phyloP scores from a whole-genome alignment of 2,329 filamentous ascomycete genomes.

The Penicillium concentricum region DNA sequence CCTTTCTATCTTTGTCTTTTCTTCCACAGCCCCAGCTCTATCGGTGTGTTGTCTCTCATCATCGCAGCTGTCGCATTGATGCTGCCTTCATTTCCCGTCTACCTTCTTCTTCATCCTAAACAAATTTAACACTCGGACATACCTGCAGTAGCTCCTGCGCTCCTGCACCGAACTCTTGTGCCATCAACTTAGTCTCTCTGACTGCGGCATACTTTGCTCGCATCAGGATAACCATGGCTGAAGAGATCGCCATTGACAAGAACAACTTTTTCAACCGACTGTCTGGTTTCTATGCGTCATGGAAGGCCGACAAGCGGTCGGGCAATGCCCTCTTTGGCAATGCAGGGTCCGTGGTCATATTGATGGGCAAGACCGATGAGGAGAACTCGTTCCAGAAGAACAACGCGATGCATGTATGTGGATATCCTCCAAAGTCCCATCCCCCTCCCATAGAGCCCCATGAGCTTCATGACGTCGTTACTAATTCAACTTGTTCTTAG shows the following conservation, averaged over 20 bases:
- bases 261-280: slow-evolving; percentile 91
- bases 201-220: slow-evolving; percentile 18
- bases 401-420: slow-evolving; percentile 86
- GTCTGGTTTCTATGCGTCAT: slow-evolving; percentile 79
- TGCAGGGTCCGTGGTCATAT: slow-evolving; percentile 78
- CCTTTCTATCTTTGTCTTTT: neutral
- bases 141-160: neutral
- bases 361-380: slow-evolving; percentile 95
- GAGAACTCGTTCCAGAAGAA: slow-evolving; percentile 87
- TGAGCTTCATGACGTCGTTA: neutral
- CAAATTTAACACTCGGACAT: neutral
- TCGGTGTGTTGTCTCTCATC: neutral
- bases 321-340: slow-evolving; percentile 83
- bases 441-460: neutral
- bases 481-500: slow-evolving; percentile 49
- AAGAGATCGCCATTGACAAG: slow-evolving; percentile 94
- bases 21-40: slow-evolving; percentile 3
- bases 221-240: slow-evolving; percentile 52
- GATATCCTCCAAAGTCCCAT: slow-evolving; percentile 1
- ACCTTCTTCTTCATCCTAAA: slow-evolving; percentile 1
- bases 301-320: slow-evolving; percentile 93
- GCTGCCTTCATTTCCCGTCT: neutral
- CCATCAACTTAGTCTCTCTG: slow-evolving; percentile 4
- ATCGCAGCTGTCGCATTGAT: neutral
- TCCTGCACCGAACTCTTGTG: neutral